Conservation (phyloP, 1,284 basidiomycete genomes). For the Golubevia pallescens region DNA sequence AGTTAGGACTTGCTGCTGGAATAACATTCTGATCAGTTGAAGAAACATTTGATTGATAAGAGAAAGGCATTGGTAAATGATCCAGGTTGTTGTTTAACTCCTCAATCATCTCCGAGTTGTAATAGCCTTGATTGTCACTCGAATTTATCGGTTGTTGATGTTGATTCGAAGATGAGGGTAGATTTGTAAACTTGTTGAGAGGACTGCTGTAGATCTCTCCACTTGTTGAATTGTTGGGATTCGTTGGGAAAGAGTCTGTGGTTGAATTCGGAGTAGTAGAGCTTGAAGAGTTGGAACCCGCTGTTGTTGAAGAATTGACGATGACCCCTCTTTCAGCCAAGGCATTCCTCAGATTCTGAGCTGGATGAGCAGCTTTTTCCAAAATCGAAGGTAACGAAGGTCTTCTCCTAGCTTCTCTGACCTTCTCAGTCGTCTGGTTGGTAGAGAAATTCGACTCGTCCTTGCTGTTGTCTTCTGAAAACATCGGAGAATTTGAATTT, state of each 20-base stretch:
- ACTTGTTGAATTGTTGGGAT: background rate
- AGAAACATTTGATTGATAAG: background rate
- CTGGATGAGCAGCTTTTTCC: slow-evolving; percentile 50
- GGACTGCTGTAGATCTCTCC: too few relatives aligned
- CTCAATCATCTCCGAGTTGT: background rate
- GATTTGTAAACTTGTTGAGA: too few relatives aligned
- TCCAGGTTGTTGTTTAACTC: too few relatives aligned
- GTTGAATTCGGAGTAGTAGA: background rate
- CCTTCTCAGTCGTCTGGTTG: slow-evolving; percentile 1
- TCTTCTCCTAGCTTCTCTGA: slow-evolving; percentile 27
- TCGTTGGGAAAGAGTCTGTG: background rate
- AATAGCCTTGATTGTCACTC: background rate
- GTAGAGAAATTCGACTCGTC: slow-evolving; percentile 6
- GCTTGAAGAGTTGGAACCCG: background rate
- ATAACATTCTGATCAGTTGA: slow-evolving; percentile 4
- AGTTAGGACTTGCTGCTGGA: slow-evolving; percentile 17
- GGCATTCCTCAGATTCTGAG: slow-evolving; percentile 39
- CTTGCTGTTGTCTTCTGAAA: background rate
- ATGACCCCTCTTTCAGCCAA: background rate
- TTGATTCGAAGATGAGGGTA: too few relatives aligned
- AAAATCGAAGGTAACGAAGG: slow-evolving; percentile 43
- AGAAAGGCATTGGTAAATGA: too few relatives aligned
- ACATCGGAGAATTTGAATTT: background rate
- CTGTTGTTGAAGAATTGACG: background rate
- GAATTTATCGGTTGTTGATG: background rate